Percentiles rank a stretch among this genome's conserved stretches.
These are phyloP conservation scores for Phytophthora colocasiae DNA, from an alignment of 352 stramenopile species.

Conservation along the genomic window DNA sequence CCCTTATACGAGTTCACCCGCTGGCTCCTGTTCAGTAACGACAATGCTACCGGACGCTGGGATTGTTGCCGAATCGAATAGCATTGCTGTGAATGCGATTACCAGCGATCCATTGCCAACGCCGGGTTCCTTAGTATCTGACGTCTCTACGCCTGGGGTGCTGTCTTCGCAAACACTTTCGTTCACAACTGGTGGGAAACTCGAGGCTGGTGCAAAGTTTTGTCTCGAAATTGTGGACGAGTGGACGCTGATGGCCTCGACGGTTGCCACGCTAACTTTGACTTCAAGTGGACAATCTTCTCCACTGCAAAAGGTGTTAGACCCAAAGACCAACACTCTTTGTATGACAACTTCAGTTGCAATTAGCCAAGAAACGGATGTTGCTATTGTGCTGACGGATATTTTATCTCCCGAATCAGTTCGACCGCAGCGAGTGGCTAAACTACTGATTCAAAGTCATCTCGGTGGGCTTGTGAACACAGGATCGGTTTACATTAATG, in stretches of 20 bases:
- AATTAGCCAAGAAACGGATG: slow-evolving; percentile 46
- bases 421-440: slow-evolving; percentile 18
- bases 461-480: slow-evolving; percentile 56
- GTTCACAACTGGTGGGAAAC: slow-evolving; percentile 48
- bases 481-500: slow-evolving; percentile 43
- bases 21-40: slow-evolving; percentile 30
- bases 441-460: slow-evolving; percentile 50
- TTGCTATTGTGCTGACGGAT: slow-evolving; percentile 49
- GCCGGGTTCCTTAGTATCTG: slow-evolving; percentile 45
- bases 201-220: slow-evolving; percentile 48
- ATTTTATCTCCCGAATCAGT: slow-evolving; percentile 59
- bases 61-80: slow-evolving; percentile 53
- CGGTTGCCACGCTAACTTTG: slow-evolving; percentile 32
- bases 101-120: slow-evolving; percentile 31
- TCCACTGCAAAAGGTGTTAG: slow-evolving; percentile 21
- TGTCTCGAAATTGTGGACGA: slow-evolving; percentile 44
- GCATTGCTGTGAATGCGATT: slow-evolving; percentile 57
- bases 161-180: slow-evolving; percentile 49
- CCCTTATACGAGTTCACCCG: slow-evolving; percentile 43
- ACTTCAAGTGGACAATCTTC: slow-evolving; percentile 3
- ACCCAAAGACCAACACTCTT: slow-evolving; percentile 20
- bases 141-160: slow-evolving; percentile 55
- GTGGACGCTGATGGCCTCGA: slow-evolving; percentile 47
- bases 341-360: slow-evolving; percentile 33
- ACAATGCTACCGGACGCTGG: slow-evolving; percentile 52